phyloP scores from a whole-genome alignment of 495 filamentous ascomycete species.

The Patellaria atrata region DNA sequence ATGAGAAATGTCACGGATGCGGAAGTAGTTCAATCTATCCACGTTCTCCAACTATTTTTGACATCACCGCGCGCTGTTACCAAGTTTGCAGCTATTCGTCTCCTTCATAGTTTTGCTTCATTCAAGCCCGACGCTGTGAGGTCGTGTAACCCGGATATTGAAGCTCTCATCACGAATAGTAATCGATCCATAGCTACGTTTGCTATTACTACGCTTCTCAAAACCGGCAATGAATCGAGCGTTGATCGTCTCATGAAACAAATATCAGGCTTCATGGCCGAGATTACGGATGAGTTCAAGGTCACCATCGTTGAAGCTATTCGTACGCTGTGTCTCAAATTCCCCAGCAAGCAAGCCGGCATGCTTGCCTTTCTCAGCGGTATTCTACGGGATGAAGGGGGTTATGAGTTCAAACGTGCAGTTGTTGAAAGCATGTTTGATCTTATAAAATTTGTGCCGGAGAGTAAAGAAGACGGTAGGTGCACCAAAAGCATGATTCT shows the following conservation, averaged over 20 bases:
- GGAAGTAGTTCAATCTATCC: conserved; percentile 84
- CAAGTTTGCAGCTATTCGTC: conserved; percentile 94
- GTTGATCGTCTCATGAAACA: conserved; percentile 98
- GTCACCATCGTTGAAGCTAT: conserved; percentile 98
- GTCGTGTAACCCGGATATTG: conserved; percentile 91
- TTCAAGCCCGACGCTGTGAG: conserved; percentile 90
- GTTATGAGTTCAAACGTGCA: conserved; percentile 94
- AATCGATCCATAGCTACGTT: conserved; percentile 98
- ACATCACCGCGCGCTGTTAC: conserved; percentile 88
- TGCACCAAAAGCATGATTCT: conserved; percentile 1
- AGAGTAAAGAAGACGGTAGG: conserved; percentile 82
- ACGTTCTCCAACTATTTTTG: conserved; percentile 89
- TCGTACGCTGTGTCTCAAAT: conserved; percentile 90
- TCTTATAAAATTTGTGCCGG: conserved; percentile 96
- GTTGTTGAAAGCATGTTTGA: conserved; percentile 99
- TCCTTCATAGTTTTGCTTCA: conserved; percentile 87
- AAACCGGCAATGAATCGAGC: conserved; percentile 93
- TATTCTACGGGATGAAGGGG: conserved; percentile 88
- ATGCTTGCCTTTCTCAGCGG: conserved; percentile 95
- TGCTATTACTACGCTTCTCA: conserved; percentile 92
- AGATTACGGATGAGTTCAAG: conserved; percentile 74
- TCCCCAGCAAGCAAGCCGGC: conserved; percentile 92
- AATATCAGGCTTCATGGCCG: conserved; percentile 31
- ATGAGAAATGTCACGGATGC: conserved; percentile 84
- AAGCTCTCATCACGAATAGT: conserved; percentile 84